phyloP scores from a whole-genome alignment of 768 basidiomycete species.

The Lactifluus echinatus region DNA sequence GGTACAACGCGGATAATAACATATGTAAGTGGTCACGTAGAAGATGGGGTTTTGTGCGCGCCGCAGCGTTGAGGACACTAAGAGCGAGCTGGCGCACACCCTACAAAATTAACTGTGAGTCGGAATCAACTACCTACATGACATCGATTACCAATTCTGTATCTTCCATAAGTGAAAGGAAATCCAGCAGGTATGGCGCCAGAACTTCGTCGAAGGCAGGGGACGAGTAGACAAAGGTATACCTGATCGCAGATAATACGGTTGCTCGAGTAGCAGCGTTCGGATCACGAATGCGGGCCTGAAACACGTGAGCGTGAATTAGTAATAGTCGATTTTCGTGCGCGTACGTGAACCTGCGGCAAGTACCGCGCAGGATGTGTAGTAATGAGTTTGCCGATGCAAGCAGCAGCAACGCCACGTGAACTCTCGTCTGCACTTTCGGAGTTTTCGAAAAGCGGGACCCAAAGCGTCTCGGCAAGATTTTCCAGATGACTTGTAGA shows the following conservation, averaged over 20 bases:
- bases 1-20: constrained; percentile 77
- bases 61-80: constrained; percentile 88
- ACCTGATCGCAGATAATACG: constrained; percentile 86
- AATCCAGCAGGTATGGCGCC: constrained; percentile 80
- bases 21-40: constrained; percentile 73
- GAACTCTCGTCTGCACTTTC: constrained; percentile 86
- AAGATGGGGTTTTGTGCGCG: constrained; percentile 88
- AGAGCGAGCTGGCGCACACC: constrained; percentile 84
- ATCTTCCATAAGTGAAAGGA: constrained; percentile 87
- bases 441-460: constrained; percentile 85
- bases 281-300: constrained; percentile 61
- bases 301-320: constrained; percentile 4
- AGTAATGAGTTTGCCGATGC: constrained; percentile 90
- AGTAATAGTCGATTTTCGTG: neutral
- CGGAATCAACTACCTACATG: neutral
- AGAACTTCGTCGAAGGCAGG: constrained; percentile 85
- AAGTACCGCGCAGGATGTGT: constrained; percentile 87
- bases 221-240: constrained; percentile 81
- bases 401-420: constrained; percentile 91
- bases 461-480: constrained; percentile 87
- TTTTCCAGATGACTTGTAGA: constrained; percentile 75
- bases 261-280: constrained; percentile 74
- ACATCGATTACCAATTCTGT: constrained; percentile 58
- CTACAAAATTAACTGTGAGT: constrained; percentile 33
- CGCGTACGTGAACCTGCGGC: constrained; percentile 78